Evolutionary conservation across 2,329 filamentous ascomycete species (phyloP).

Genomic region (Cercospora janseana): DNA sequence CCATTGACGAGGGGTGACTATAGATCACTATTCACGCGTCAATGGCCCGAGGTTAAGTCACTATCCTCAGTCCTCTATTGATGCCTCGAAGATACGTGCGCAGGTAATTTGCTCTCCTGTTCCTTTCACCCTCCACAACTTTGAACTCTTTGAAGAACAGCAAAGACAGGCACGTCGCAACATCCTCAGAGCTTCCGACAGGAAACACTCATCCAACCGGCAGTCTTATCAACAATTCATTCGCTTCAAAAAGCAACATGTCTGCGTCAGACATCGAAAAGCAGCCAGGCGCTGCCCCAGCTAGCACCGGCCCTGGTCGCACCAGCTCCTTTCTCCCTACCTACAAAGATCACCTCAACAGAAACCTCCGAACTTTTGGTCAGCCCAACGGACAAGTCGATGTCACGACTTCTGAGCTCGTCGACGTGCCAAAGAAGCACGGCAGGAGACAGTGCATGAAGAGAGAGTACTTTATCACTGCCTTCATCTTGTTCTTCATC

Average conservation of each 20-base stretch:
- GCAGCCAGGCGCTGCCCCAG: constrained; percentile 6
- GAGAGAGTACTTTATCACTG: constrained; percentile 15
- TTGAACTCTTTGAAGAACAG: too few species aligned
- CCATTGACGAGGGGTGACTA: background rate
- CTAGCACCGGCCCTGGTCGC: constrained; percentile 3
- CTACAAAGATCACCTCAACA: constrained; percentile 18
- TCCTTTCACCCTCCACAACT: background rate
- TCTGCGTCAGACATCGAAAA: constrained; percentile 13
- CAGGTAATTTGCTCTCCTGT: background rate
- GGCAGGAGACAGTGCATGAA: constrained; percentile 16
- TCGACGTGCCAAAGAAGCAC: constrained; percentile 14
- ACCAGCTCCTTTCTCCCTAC: constrained; percentile 11
- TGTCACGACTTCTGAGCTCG: constrained; percentile 12
- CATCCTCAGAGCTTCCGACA: background rate
- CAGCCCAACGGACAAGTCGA: constrained; percentile 11
- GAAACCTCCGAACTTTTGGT: constrained; percentile 14
- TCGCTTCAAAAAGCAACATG: constrained; percentile 9
- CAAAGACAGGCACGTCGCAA: background rate
- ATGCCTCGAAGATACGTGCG: constrained; percentile 1
- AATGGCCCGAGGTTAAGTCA: background rate
- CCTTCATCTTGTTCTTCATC: constrained; percentile 6
- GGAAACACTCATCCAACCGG: background rate
- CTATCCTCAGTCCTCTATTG: background rate
- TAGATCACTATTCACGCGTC: background rate
- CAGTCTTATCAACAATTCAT: background rate